A percentile compares a stretch with the other conserved stretches of the same genome.
Conservation (phyloP, 2,329 filamentous ascomycete species). For the Nemania sp. region DNA sequence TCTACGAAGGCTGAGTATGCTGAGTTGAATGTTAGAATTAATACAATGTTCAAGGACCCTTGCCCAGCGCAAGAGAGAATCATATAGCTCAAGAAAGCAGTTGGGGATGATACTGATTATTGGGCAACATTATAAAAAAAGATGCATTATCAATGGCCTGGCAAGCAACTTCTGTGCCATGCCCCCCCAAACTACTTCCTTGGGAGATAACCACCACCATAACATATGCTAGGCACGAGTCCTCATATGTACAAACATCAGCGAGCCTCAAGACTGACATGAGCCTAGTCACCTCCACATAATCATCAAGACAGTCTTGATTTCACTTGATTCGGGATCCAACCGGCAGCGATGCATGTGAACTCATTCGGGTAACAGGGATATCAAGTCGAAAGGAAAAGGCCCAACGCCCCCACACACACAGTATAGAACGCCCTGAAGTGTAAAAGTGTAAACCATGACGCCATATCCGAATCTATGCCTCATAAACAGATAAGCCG, state of each 20-base stretch:
- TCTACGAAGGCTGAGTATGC: not conserved
- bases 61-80: not conserved
- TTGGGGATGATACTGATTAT: not conserved
- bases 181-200: not conserved
- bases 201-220: not conserved
- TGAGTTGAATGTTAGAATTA: too few species aligned
- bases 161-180: not conserved
- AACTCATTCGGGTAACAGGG: constrained; percentile 19
- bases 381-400: constrained; percentile 37
- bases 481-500: constrained; percentile 40
- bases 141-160: constrained; percentile 22
- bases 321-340: constrained; percentile 21
- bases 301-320: not conserved
- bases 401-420: constrained; percentile 30
- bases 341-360: constrained; percentile 15
- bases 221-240: not conserved
- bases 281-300: not conserved
- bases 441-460: constrained; percentile 38
- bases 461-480: constrained; percentile 46
- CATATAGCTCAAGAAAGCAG: not conserved
- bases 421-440: constrained; percentile 42
- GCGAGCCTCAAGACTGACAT: not conserved
- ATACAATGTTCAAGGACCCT: not conserved
- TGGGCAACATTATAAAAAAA: not conserved
- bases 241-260: constrained; percentile 29